Evolutionary conservation across 2,329 filamentous ascomycete genomes (phyloP), one percentile per base, ranked within the genome.

Genomic region (Penicillium sp.): DNA sequence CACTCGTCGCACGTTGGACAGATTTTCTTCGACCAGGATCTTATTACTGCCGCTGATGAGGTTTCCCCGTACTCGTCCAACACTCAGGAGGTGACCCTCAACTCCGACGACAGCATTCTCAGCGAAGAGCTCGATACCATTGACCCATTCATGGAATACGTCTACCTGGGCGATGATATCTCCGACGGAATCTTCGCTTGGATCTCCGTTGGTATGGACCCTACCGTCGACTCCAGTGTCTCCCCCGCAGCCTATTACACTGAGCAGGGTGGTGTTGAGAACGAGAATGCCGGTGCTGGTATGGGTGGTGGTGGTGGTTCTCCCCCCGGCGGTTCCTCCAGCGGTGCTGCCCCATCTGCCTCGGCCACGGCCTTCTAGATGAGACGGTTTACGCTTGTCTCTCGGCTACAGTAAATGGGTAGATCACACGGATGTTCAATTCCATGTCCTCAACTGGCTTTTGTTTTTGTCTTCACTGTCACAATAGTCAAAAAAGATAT

Each of bases 1-100:
- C 77, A 73, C 50, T 79, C 83, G 57, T 80, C 82, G 8, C 85
- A 89, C 73, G 79, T 88, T 40, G 86, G 86, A 19, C 86, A 89
- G 69, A 68, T 86, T 50, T 89, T 86, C 78, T 86, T 86, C 56
- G 84, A 89, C 69, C 82, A 87, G 68, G 76, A 78, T 61, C 80
- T 89, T 10, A 80, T 84, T 62, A 65, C 66, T 27, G 61, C 75
- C 40, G 83, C 88, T 54, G 81, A 85, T 60, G 69, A 70, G 10
- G 75, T 73, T 1, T 58, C 68, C 0, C 81, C 82, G 0, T 84
- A 84, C 71, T 70, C 59, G 6, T 69, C 70, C 56, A 84, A 84
- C 71, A 77, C 73, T 0, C 76, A 82, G 58, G 51, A 62, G 0
- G 54, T 82, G 21, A 86, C 80, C 5, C 73, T 68, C 38, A 86